Evolutionary conservation across 257 asterid genomes (phyloP), one percentile per base, ranked within the genome.

Genomic region (Cynanchum wilfordii): DNA sequence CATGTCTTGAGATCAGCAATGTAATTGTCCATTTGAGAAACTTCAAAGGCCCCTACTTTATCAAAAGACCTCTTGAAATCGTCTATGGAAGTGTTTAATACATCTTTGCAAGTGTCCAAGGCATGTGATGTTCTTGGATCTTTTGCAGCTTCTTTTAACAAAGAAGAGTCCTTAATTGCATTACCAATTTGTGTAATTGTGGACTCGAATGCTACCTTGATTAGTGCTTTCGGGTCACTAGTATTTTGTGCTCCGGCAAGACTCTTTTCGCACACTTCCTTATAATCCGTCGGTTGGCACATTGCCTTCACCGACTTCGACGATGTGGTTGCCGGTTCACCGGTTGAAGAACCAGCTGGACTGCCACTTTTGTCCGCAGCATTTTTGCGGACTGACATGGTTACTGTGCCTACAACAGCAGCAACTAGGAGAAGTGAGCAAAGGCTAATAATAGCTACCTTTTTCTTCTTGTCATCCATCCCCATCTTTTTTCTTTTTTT

Each of bases 351-450:
- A 10, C 55, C 56, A 1, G 66, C 5, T 2, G 44, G 0, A 52
- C 1, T 2, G 10, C 10, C 51, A 27, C 51, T 33, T 1, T 33
- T 29, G 12, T 74, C 9, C 4, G 11, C 51, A 13, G 12, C 58
- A 12, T 42, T 47, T 3, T 20, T 50, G 3, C 47, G 19, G n/a
- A 50, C 24, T 0, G 51, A 20, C 20, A 69, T 66, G 0, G 76
- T 72, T 1, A 81, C 80, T 0, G 78, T 66, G 0, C 81, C 86
- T 6, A 82, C 66, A 2, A 79, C 79, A n/a, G 78, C 78, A 0
- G 84, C 84, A 38, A 79, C 84, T 2, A 82, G 68, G 58, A 82
- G 78, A 77, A 79, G 38, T 4, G 86, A 79, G 17, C 82, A 78
- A 59, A 79, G 29, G 55, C 82, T 75, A 4, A 66, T 64, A 12